Percentiles rank a stretch among this genome's conserved stretches.
phyloP scores from a whole-genome alignment of 2,329 filamentous ascomycete genomes.

The Fusarium coicis region DNA sequence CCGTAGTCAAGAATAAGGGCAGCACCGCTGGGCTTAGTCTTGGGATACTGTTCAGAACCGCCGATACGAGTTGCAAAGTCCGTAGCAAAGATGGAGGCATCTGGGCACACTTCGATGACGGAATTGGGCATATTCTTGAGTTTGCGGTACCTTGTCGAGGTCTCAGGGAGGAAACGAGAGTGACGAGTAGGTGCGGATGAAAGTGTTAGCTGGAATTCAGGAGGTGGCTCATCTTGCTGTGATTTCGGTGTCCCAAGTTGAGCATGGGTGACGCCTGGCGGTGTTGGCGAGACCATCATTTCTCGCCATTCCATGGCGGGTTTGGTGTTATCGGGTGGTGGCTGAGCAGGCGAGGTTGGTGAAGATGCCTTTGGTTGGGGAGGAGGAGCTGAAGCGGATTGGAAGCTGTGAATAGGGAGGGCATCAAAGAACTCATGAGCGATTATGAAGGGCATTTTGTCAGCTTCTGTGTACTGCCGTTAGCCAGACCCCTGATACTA shows the following conservation, averaged over 20 bases:
- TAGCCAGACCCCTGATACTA: not conserved
- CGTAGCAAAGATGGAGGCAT: conserved; percentile 80
- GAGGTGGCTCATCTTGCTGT: conserved; percentile 63
- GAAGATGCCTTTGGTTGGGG: conserved; percentile 30
- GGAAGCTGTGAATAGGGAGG: conserved; percentile 94
- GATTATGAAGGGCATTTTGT: conserved; percentile 88
- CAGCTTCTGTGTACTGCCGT: conserved; percentile 58
- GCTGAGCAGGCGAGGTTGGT: conserved; percentile 48
- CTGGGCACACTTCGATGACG: conserved; percentile 89
- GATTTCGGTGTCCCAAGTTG: conserved; percentile 65
- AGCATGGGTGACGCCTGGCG: conserved; percentile 63
- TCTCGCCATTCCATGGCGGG: conserved; percentile 78
- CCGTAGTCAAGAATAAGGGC: conserved; percentile 98
- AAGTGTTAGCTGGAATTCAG: conserved; percentile 89
- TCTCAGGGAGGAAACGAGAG: conserved; percentile 84
- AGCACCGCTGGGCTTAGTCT: conserved; percentile 77
- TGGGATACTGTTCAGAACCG: conserved; percentile 66
- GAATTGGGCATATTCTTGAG: conserved; percentile 75
- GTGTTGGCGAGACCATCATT: conserved; percentile 78
- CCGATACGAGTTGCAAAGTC: conserved; percentile 90
- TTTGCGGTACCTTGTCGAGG: conserved; percentile 80
- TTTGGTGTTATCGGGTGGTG: conserved; percentile 54
- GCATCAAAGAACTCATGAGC: conserved; percentile 99
- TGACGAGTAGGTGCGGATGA: conserved; percentile 82
- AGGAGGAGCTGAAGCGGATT: conserved; percentile 68